phyloP scores from a whole-genome alignment of 768 basidiomycete genomes.

The Tulasnella sp. region DNA sequence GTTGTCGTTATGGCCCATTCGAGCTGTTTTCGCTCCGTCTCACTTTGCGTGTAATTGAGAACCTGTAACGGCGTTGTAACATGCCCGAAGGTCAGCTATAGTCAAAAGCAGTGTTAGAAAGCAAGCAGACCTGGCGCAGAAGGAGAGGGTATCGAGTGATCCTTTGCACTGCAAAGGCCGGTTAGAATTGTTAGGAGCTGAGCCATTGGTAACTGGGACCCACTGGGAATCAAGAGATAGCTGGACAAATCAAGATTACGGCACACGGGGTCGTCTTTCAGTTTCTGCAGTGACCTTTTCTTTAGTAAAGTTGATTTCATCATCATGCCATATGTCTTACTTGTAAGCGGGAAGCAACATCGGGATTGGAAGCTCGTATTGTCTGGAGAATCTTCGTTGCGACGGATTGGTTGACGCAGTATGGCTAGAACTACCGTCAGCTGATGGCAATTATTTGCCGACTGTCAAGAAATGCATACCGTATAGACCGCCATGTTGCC shows the following conservation, averaged over 20 bases:
- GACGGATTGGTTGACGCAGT: constrained; percentile 82
- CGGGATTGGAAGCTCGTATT: constrained; percentile 62
- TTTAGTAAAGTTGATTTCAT: constrained; percentile 15
- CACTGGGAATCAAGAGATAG: constrained; percentile 88
- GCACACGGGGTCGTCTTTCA: constrained; percentile 72
- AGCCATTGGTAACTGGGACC: constrained; percentile 35
- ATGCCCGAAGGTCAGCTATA: neutral
- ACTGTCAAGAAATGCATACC: constrained; percentile 44
- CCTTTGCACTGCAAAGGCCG: constrained; percentile 41
- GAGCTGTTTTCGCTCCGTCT: constrained; percentile 58
- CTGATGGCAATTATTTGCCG: neutral
- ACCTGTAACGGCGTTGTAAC: constrained; percentile 47
- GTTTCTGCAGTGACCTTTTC: constrained; percentile 45
- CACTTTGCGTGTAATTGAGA: constrained; percentile 68
- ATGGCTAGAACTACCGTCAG: constrained; percentile 50
- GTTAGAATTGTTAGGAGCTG: constrained; percentile 8
- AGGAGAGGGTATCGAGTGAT: constrained; percentile 91
- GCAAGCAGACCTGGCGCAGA: constrained; percentile 59
- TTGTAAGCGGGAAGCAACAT: constrained; percentile 63
- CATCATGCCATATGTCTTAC: constrained; percentile 41
- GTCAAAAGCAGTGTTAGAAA: constrained; percentile 19
- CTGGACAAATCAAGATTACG: constrained; percentile 86
- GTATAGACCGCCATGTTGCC: constrained; percentile 75
- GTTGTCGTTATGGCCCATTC: constrained; percentile 56
- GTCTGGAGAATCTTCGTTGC: constrained; percentile 76